Evolutionary conservation across 257 asterid genomes (phyloP), one percentile per base, ranked within the genome.

Genomic region (Galeopsis tetrahit): DNA sequence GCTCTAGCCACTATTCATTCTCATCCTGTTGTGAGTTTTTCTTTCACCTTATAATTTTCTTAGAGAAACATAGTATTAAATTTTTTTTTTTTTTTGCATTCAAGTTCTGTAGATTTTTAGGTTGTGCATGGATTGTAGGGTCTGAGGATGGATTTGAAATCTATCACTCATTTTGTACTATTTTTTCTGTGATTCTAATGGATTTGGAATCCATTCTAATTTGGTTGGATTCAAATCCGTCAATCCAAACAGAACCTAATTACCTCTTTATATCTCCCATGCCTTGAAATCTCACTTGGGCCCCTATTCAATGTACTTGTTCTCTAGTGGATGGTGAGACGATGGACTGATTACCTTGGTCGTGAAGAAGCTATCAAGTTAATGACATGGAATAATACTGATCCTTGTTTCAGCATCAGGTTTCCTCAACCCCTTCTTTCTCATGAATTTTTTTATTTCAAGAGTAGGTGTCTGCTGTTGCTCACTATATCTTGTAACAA

Each of bases 291-390:
- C 69, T 74, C 55, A 66, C 75, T 15, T 78, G 58, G 44, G 17
- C 72, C 66, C 39, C 58, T 64, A 71, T 61, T 44, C 61, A 31
- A 31, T 58, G 28, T 70, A 35, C 61, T 71, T 60, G 32, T 66
- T 67, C 71, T 70, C 66, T 70, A 93, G 98, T 93, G 98, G 98
- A 93, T 93, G 98, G 97, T 90, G 83, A 87, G 98, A 78, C 88
- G 97, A 66, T 93, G 97, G 98, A 82, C 79, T 61, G 87, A 82
- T 46, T 79, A 84, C 77, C 78, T 87, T 77, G 98, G 98, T 63
- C 69, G 31, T 58, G 96, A 93, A 73, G 88, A 84, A 70, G 88
- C 97, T 73, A 76, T 85, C 77, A 82, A 83, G 77, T 84, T 93
- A 71, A 90, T 90, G 98, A 78, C 59, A 40, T 93, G 97, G 98